Conservation (phyloP, 2,329 filamentous ascomycete genomes). For the Trichophaea hybrida region DNA sequence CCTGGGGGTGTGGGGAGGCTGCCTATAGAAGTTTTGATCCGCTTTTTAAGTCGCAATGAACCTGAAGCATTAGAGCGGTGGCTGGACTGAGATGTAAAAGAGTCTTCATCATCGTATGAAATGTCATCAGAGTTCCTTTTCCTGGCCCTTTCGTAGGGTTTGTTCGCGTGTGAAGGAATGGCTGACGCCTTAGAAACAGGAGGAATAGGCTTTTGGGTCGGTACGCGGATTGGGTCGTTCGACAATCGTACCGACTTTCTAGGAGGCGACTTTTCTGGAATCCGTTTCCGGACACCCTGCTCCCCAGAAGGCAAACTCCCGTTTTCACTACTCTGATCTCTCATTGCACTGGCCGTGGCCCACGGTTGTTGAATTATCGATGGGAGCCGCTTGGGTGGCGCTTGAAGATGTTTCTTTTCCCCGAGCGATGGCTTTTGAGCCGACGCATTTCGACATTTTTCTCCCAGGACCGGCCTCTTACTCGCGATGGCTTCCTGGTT, state of each 20-base stretch:
- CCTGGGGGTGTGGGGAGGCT: conserved; percentile 17
- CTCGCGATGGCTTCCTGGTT: background rate
- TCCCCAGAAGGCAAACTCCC: conserved; percentile 46
- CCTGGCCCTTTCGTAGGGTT: conserved; percentile 22
- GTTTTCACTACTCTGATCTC: conserved; percentile 44
- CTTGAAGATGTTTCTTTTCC: conserved; percentile 29
- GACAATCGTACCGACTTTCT: conserved; percentile 4
- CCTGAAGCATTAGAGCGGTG: conserved; percentile 1
- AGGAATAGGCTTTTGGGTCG: background rate
- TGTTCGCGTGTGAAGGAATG: conserved; percentile 28
- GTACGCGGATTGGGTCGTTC: background rate
- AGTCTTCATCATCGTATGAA: conserved; percentile 10
- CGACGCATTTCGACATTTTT: conserved; percentile 11
- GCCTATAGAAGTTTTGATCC: conserved; percentile 16
- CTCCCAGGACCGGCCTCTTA: conserved; percentile 7
- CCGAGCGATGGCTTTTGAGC: conserved; percentile 4
- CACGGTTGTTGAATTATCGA: conserved; percentile 33
- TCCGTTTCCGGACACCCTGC: conserved; percentile 18
- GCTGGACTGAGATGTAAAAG: background rate
- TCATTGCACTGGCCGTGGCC: conserved; percentile 34
- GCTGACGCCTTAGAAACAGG: conserved; percentile 6
- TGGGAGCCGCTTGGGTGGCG: conserved; percentile 38
- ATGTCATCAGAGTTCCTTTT: conserved; percentile 10
- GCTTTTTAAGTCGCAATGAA: conserved; percentile 19
- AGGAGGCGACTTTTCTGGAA: conserved; percentile 13